Base-by-base conservation (phyloP, 257 asterid species). In the Rauvolfia tetraphylla region DNA sequence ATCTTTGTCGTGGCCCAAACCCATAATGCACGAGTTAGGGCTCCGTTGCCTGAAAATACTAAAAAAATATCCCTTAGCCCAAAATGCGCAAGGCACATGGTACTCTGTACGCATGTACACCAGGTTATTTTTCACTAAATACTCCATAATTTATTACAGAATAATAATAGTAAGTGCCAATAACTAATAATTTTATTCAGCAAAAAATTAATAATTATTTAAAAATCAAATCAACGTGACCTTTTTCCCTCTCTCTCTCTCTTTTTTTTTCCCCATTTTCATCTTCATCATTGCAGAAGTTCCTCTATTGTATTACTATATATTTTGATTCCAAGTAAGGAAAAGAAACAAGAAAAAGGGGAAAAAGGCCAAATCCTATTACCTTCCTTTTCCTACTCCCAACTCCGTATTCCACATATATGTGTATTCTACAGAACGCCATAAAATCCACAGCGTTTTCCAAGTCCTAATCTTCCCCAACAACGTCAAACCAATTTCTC, bases 401-500 rank as follows among this genome's bases (percentile, higher is more conserved):
- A 38, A 65, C 54, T 54, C 57, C 25, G 8, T 3, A 41, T 3
- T n/a, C n/a, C n/a, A 36, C 31, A 31, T 25, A 63, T 27, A 46
- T 23, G 18, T 29, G 31, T 36, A 17, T 31, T 56, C 44, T 56
- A 20, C 76, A 29, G 71, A 69, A 44, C 29, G 18, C 46, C 61
- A 56, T 42, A 68, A 69, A 29, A 77, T 20, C 22, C 75, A 31
- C 42, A 67, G 38, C n/a, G 58, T 8, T 69, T 41, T 2, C 44
- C 33, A 58, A 56, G 63, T 67, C 72, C 49, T 67, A 36, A 38
- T 67, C 34, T 57, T 74, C 49, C 70, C 79, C 39, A n/a, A 39
- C 27, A 69, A 75, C 42, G 78, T 76, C 84, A 76, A 81, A 53
- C 67, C 74, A 76, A 41, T 71, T 72, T 80, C 80, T 53, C 44